phyloP scores from a whole-genome alignment of 2,329 filamentous ascomycete genomes.

The Neonectria punicea region DNA sequence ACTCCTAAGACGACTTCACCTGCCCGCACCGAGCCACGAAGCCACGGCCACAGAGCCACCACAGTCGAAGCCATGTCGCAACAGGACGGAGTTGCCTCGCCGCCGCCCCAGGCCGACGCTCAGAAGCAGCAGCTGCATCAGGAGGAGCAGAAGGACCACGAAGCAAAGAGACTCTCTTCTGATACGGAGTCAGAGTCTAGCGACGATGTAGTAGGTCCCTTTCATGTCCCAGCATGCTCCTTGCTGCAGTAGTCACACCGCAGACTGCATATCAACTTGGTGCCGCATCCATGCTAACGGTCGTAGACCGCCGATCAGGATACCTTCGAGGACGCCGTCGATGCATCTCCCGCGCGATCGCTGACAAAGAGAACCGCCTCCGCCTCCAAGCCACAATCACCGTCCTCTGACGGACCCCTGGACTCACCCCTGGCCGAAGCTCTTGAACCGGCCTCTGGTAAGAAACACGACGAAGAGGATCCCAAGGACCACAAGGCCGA shows the following conservation, averaged over 20 bases:
- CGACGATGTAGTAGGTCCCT: slow-evolving; percentile 44
- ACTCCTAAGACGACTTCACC: slow-evolving; percentile 21
- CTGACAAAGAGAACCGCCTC: slow-evolving; percentile 62
- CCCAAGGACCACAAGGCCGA: slow-evolving; percentile 21
- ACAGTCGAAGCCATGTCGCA: slow-evolving; percentile 48
- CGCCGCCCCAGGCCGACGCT: slow-evolving; percentile 29
- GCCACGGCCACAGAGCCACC: slow-evolving; percentile 6
- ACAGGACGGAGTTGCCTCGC: slow-evolving; percentile 44
- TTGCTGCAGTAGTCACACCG: slow-evolving; percentile 32
- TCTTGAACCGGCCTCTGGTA: slow-evolving; percentile 25
- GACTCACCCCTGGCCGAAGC: slow-evolving; percentile 26
- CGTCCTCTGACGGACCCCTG: slow-evolving; percentile 28
- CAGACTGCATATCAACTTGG: slow-evolving; percentile 26
- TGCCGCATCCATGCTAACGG: slow-evolving; percentile 29
- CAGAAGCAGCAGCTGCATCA: slow-evolving; percentile 22
- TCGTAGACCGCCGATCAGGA: slow-evolving; percentile 48
- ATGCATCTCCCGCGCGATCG: slow-evolving; percentile 72
- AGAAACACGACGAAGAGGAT: slow-evolving; percentile 22
- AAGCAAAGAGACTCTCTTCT: slow-evolving; percentile 45
- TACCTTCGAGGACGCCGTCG: slow-evolving; percentile 83
- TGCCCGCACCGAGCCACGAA: slow-evolving; percentile 18
- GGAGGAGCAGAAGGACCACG: slow-evolving; percentile 31
- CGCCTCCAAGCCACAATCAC: slow-evolving; percentile 47
- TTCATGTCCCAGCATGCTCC: slow-evolving; percentile 18
- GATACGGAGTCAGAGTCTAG: slow-evolving; percentile 43